Evolutionary conservation across 257 asterid genomes (phyloP).

Genomic region (Primulina eburnea): DNA sequence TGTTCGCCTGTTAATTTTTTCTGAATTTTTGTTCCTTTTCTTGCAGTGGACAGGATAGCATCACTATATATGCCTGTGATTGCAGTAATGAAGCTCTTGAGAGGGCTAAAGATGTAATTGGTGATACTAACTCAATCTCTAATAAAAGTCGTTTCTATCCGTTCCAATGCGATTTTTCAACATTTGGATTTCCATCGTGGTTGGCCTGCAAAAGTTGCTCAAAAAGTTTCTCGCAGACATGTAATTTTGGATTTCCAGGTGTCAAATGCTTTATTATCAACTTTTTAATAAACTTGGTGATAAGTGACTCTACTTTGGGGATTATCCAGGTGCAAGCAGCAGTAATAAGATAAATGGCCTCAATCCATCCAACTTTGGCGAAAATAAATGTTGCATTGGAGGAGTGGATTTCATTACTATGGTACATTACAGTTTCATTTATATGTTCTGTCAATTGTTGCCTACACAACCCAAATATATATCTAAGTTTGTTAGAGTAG

Average conservation of each 20-base stretch:
- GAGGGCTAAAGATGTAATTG: slow-evolving; percentile 63
- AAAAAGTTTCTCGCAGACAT: slow-evolving; percentile 30
- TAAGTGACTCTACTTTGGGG: slow-evolving; percentile 11
- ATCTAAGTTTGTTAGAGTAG: neutral
- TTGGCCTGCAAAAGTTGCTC: slow-evolving; percentile 57
- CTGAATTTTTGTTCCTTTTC: slow-evolving; percentile 23
- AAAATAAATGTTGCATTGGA: slow-evolving; percentile 54
- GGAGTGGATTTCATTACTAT: slow-evolving; percentile 81
- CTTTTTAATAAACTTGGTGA: slow-evolving; percentile 5
- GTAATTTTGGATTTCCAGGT: slow-evolving; percentile 39
- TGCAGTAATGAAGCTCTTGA: slow-evolving; percentile 84
- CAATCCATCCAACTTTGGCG: slow-evolving; percentile 30
- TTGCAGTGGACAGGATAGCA: slow-evolving; percentile 56
- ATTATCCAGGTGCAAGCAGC: slow-evolving; percentile 37
- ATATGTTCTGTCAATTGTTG: neutral
- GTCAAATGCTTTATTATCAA: slow-evolving; percentile 12
- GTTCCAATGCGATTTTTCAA: slow-evolving; percentile 74
- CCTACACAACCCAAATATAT: neutral
- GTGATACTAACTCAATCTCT: slow-evolving; percentile 43
- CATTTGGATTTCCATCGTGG: slow-evolving; percentile 65
- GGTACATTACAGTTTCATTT: slow-evolving; percentile 42
- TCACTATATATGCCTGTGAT: slow-evolving; percentile 73
- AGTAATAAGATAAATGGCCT: slow-evolving; percentile 22
- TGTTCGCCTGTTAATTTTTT: neutral
- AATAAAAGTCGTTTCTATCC: slow-evolving; percentile 47